Base-by-base conservation (phyloP, 2,329 filamentous ascomycete genomes). In the Daldinia eschscholtzii region DNA sequence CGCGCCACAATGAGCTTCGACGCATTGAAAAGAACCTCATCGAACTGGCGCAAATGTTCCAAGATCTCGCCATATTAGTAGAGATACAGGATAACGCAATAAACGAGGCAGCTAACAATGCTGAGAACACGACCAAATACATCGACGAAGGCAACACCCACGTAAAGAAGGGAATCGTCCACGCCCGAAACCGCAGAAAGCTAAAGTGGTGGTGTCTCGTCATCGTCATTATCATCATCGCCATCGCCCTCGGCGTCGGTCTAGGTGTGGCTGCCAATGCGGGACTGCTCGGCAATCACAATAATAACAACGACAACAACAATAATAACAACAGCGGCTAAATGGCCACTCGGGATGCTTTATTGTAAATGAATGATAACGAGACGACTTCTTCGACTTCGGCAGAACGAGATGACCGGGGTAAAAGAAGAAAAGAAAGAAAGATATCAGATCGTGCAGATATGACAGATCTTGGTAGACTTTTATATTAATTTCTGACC, bases 201-300 rank as follows among this genome's bases (percentile, higher is more conserved):
- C 87, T 93, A 81, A 95, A 95, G 85, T 94, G 93, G 92, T 93
- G 88, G 87, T 93, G 91, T 77, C 82, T 92, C 68, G 81, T 89
- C 23, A 82, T 90, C 77, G 88, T 90, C 78, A 79, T 88, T 75
- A 78, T 90, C 58, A 84, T 83, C 70, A 81, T 89, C 64, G 84
- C 81, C 7, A 77, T 88, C 37, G 87, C 84, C 61, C 84, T 90
- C 68, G 87, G 84, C 64, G 77, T 89, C 13, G 86, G 85, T 56
- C 76, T 89, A 18, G 60, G 60, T 20, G 61, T 74, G 13, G 71
- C 67, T 4, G 61, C 61, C 15, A 3, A 6, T 1, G 28, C 64
- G 6, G 70, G 70, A 23, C 46, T 61, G 7, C 67, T 72, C 48
- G 33, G 52, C 10, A 59, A 44, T 7, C 57, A 67, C 1, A 65